These are phyloP conservation scores for Collybia mongolica DNA, from an alignment of 768 basidiomycete species.

Conservation along the genomic window DNA sequence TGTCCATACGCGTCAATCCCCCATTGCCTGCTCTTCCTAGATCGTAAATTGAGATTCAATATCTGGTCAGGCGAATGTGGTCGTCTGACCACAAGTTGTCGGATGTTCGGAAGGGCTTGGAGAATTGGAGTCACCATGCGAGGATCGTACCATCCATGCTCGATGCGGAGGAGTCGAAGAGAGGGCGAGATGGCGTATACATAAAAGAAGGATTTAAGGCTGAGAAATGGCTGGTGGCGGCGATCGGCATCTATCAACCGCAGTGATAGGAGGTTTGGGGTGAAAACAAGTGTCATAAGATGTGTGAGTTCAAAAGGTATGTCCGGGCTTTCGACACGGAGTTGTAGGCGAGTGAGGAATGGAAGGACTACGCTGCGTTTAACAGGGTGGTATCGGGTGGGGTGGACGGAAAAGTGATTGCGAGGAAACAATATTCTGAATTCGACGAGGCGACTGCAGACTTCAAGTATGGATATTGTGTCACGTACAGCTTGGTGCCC, in stretches of 20 bases:
- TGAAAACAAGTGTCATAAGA: slow-evolving; percentile 47
- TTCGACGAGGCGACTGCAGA: slow-evolving; percentile 51
- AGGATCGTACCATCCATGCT: slow-evolving; percentile 48
- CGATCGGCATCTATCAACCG: slow-evolving; percentile 44
- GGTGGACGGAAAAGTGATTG: slow-evolving; percentile 22
- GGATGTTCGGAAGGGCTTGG: slow-evolving; percentile 30
- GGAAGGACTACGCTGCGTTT: slow-evolving; percentile 40
- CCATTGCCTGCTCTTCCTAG: slow-evolving; percentile 10
- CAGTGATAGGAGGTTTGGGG: slow-evolving; percentile 47
- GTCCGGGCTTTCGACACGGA: slow-evolving; percentile 51
- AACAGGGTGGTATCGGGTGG: slow-evolving; percentile 24
- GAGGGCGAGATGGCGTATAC: slow-evolving; percentile 38
- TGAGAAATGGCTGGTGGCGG: slow-evolving; percentile 37
- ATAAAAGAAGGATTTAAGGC: slow-evolving; percentile 46
- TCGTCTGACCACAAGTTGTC: slow-evolving; percentile 31
- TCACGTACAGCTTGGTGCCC: slow-evolving; percentile 58
- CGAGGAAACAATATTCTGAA: slow-evolving; percentile 56
- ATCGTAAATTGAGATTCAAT: slow-evolving; percentile 20
- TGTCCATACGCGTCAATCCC: slow-evolving; percentile 6
- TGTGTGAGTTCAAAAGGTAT: slow-evolving; percentile 60
- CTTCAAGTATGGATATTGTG: slow-evolving; percentile 53
- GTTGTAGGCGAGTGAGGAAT: slow-evolving; percentile 42
- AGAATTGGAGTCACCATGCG: slow-evolving; percentile 34
- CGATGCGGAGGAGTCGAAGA: slow-evolving; percentile 36
- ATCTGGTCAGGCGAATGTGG: slow-evolving; percentile 31